Conservation (phyloP, 345 rosid species). For the Eucalyptus marginata region DNA sequence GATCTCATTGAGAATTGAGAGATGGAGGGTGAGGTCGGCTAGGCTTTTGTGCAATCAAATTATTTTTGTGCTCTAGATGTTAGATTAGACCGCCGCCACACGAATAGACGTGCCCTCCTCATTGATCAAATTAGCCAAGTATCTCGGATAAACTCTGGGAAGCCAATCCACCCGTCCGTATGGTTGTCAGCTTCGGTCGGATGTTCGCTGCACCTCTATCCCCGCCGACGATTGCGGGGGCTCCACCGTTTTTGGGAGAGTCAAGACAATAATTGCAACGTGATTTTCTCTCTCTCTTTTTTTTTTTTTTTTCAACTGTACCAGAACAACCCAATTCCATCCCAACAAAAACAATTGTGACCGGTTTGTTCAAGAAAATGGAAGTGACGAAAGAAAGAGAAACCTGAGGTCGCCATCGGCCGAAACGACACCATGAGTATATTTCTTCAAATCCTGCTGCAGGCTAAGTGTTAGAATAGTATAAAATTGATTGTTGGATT, state of each 20-base stretch:
- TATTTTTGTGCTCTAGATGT: neutral
- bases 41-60: too few relatives aligned
- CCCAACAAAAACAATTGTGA: neutral
- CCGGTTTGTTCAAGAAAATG: conserved; percentile 6
- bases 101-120: neutral
- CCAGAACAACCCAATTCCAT: neutral
- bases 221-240: neutral
- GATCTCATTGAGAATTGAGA: neutral
- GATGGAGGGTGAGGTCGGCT: neutral
- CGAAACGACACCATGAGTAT: conserved; percentile 33
- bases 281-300: neutral
- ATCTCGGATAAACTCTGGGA: neutral
- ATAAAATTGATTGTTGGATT: too few relatives aligned
- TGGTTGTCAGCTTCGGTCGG: neutral
- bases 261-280: neutral
- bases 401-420: conserved; percentile 22
- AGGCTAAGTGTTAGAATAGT: neutral
- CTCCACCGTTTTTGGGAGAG: neutral
- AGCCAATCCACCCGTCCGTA: neutral
- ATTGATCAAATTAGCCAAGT: neutral
- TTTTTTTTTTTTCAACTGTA: neutral
- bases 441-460: conserved; percentile 10
- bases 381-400: conserved; percentile 12
- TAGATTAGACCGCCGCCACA: neutral
- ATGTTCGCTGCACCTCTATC: neutral